phyloP scores from a whole-genome alignment of 345 rosid species.

The Citrus reticulata region DNA sequence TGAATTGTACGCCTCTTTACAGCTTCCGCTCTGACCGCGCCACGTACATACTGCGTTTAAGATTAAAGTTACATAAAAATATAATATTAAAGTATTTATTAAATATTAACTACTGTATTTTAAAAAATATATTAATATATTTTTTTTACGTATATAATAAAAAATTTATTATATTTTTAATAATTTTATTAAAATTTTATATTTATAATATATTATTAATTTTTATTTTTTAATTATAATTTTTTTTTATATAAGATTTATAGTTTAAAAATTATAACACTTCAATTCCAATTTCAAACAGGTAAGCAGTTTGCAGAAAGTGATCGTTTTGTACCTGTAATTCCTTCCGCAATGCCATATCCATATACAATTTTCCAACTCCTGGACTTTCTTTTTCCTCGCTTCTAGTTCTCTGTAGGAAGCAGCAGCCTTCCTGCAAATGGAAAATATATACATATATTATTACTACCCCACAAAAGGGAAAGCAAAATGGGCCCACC shows the following conservation, averaged over 20 bases:
- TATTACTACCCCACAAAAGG: not conserved
- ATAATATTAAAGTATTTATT: too few relatives aligned
- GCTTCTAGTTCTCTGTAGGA: slow-evolving; percentile 78
- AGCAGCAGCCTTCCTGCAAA: slow-evolving; percentile 49
- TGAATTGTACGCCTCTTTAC: slow-evolving; percentile 21
- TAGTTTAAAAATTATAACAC: too few relatives aligned
- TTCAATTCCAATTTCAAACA: too few relatives aligned
- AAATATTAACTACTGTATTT: accelerated
- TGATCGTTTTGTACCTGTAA: slow-evolving; percentile 47
- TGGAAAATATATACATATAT: not conserved
- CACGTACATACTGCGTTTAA: slow-evolving; percentile 18
- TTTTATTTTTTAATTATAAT: too few relatives aligned
- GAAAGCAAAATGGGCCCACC: too few relatives aligned
- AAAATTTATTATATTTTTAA: too few relatives aligned
- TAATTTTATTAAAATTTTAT: too few relatives aligned
- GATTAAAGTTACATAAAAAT: accelerated
- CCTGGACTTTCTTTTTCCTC: slow-evolving; percentile 53
- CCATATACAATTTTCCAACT: slow-evolving; percentile 60
- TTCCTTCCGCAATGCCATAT: slow-evolving; percentile 74
- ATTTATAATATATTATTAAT: too few relatives aligned
- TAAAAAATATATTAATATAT: too few relatives aligned
- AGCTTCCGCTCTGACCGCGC: slow-evolving; percentile 55
- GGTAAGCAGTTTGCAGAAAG: not conserved
- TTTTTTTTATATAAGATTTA: too few relatives aligned
- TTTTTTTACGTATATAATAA: too few relatives aligned